These are phyloP conservation scores for Vigna hirtella DNA, from an alignment of 306 rosid species.

Conservation along the genomic window DNA sequence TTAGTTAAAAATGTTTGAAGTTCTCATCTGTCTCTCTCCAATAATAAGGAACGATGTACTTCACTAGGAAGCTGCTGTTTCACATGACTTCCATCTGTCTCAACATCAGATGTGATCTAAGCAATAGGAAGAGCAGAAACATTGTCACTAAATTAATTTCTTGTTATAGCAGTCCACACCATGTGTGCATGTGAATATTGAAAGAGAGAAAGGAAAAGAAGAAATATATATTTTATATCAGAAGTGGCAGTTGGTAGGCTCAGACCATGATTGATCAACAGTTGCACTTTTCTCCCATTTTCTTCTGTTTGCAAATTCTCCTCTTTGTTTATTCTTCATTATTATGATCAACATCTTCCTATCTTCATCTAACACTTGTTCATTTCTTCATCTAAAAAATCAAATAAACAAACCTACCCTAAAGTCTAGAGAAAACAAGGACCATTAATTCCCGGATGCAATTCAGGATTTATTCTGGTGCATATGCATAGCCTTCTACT, in stretches of 20 bases:
- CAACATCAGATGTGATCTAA: slow-evolving; percentile 41
- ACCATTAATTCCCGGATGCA: slow-evolving; percentile 43
- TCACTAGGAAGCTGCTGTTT: slow-evolving; percentile 75
- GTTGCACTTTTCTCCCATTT: slow-evolving; percentile 66
- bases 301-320: slow-evolving; percentile 50
- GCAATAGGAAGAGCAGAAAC: slow-evolving; percentile 34
- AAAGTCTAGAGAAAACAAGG: slow-evolving; percentile 29
- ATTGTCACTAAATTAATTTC: slow-evolving; percentile 31
- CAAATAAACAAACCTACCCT: neutral
- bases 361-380: slow-evolving; percentile 33
- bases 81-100: slow-evolving; percentile 76
- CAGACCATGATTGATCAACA: slow-evolving; percentile 64
- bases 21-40: slow-evolving; percentile 49
- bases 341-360: slow-evolving; percentile 36
- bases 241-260: slow-evolving; percentile 68
- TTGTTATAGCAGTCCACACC: slow-evolving; percentile 46
- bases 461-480: slow-evolving; percentile 25
- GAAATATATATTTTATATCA: slow-evolving; percentile 20
- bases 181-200: slow-evolving; percentile 85
- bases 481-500: slow-evolving; percentile 32
- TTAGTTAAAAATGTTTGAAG: slow-evolving; percentile 25
- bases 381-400: slow-evolving; percentile 27
- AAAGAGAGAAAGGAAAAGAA: slow-evolving; percentile 24
- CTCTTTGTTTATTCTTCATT: slow-evolving; percentile 42
- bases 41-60: slow-evolving; percentile 55